These are phyloP conservation scores for Ophiocordyceps sinensis DNA, from an alignment of 2,329 filamentous ascomycete species.

Conservation along the genomic window DNA sequence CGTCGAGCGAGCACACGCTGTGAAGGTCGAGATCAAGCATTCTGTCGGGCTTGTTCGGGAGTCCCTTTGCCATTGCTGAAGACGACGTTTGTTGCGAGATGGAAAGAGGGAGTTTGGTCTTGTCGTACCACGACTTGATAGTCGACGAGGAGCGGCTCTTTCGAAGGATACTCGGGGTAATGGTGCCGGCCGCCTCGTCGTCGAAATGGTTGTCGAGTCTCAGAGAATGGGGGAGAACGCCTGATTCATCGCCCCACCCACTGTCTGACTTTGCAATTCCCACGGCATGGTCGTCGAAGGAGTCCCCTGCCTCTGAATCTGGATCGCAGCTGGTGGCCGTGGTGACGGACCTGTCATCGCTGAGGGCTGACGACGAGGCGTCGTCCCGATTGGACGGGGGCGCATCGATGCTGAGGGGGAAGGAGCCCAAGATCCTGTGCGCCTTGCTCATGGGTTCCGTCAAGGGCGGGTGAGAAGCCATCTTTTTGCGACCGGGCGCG, in stretches of 20 bases:
- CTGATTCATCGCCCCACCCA: conserved; percentile 32
- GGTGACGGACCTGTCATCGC: conserved; percentile 28
- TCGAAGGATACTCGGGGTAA: conserved; percentile 22
- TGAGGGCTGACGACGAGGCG: conserved; percentile 27
- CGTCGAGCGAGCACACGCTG: background rate
- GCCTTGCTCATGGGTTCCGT: conserved; percentile 33
- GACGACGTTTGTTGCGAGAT: conserved; percentile 45
- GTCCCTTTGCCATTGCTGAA: conserved; percentile 42
- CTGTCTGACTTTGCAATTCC: conserved; percentile 6
- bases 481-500: conserved; percentile 31
- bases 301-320: conserved; percentile 3
- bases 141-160: conserved; percentile 39
- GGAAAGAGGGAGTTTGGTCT: conserved; percentile 37
- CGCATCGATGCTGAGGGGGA: conserved; percentile 27
- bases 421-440: conserved; percentile 33
- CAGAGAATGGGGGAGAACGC: conserved; percentile 23
- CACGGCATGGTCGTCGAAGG: conserved; percentile 9
- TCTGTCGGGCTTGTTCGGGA: conserved; percentile 31
- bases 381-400: conserved; percentile 25
- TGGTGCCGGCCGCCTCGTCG: conserved; percentile 14
- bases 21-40: conserved; percentile 29
- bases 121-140: conserved; percentile 43
- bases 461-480: conserved; percentile 7
- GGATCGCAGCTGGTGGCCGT: conserved; percentile 15
- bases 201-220: conserved; percentile 5